Conservation (phyloP, 805 yeast species). For the Metschnikowia similis region DNA sequence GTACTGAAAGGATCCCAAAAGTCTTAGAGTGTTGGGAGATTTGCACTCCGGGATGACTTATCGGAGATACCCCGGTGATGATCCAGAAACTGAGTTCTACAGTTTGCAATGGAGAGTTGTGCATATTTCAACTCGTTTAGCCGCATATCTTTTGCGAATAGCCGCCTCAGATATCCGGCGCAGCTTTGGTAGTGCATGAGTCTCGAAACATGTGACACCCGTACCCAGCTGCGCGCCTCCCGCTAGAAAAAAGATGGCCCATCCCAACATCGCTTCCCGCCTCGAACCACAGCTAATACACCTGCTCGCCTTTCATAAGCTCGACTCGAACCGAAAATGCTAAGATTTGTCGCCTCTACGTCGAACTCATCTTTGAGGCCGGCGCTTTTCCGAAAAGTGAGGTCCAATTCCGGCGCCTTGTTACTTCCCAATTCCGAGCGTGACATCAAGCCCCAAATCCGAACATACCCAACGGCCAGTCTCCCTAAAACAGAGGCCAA, state of each 20-base stretch:
- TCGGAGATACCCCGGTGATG: no score
- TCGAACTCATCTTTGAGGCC: constrained; percentile 36
- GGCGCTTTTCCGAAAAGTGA: constrained; percentile 34
- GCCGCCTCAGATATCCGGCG: not conserved
- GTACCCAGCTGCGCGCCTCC: constrained; percentile 1
- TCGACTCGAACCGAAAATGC: constrained; percentile 20
- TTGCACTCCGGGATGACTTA: no score
- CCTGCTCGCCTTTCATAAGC: not conserved
- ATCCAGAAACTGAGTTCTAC: no score
- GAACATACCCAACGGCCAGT: constrained; percentile 7
- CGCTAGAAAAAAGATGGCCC: constrained; percentile 1
- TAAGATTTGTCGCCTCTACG: constrained; percentile 35
- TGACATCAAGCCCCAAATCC: constrained; percentile 11
- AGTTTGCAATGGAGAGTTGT: no score
- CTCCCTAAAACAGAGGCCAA: not conserved
- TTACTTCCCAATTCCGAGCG: constrained; percentile 10
- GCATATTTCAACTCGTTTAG: not conserved
- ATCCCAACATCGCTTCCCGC: not conserved
- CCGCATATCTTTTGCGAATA: not conserved
- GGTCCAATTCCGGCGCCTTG: constrained; percentile 20
- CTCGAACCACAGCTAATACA: not conserved
- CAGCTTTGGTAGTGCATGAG: not conserved
- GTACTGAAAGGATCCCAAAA: no score
- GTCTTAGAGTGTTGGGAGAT: no score
- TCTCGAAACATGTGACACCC: not conserved